Evolutionary conservation across 352 stramenopile species (phyloP), one percentile per base, ranked within the genome.

Genomic region (Pythium volutum): DNA sequence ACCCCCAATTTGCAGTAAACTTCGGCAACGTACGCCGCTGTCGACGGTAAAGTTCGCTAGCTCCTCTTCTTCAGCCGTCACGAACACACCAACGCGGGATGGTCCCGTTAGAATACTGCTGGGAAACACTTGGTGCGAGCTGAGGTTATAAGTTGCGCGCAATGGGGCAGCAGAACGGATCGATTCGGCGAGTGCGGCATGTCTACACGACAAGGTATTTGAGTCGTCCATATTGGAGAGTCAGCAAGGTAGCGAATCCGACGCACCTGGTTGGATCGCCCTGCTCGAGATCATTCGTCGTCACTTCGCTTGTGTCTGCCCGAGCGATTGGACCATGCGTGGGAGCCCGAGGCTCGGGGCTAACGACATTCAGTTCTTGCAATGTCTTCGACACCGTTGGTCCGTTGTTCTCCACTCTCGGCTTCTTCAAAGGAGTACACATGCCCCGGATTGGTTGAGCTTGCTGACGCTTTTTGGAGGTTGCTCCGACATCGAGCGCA

Each of bases 331-430:
- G 23, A 16, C 16, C 36, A 16, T 31, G 43, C 10, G 20, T 12
- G 11, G 29, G 45, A 16, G 10, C 46, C 1, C 15, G 48, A 26
- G 47, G 57, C 27, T 64, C 57, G 9, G 57, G 57, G 29, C 57
- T 64, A 14, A 64, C 57, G 11, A 64, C 22, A 38, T 64, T 64
- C n/a, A 64, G 27, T 45, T 51, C 47, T 34, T 52, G 36, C 20
- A 22, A 8, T 22, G 11, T 47, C 33, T 34, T 26, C 26, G 25
- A 36, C 2, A 15, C 2, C 20, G 16, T 8, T 34, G 51, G 29
- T 25, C 14, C 11, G 9, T 36, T 46, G 12, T 16, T 46, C 33
- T 47, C 33, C 20, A 56, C 4, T 42, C 50, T 31, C 12, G 7
- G 10, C 36, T 56, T 56, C 23, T 56, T 56, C 7, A 27, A 4